Evolutionary conservation across 306 rosid genomes (phyloP), one percentile per base, ranked within the genome.

Genomic region (Sphenostylis stenocarpa): DNA sequence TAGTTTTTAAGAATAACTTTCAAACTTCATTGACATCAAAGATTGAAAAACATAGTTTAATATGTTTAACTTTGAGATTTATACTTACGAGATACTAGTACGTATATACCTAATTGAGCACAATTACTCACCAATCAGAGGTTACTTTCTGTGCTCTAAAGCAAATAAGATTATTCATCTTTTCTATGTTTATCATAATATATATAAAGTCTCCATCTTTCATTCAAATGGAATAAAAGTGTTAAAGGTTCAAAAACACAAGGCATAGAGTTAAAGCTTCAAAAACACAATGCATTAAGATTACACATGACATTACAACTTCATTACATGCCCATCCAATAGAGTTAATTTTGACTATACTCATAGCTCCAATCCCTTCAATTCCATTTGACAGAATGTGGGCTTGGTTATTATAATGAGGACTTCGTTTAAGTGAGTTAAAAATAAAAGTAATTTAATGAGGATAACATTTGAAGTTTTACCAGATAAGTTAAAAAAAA

Each of bases 21-120:
- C 21, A 26, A 74, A 62, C 61, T 64, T 52, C 61, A 58, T 51
- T 62, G n/a, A 15, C 70, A 53, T 29, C 1, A 82, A 64, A 56
- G 61, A 12, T n/a, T 44, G 12, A 49, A 75, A 44, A 64, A 14
- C 49, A n/a, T n/a, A n/a, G n/a, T n/a, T n/a, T n/a, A n/a, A n/a
- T n/a, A n/a, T n/a, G n/a, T n/a, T n/a, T n/a, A n/a, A n/a, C n/a
- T n/a, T n/a, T n/a, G n/a, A n/a, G n/a, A n/a, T n/a, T n/a, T n/a
- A n/a, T n/a, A n/a, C n/a, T n/a, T n/a, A n/a, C n/a, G n/a, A n/a
- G n/a, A n/a, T n/a, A n/a, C n/a, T n/a, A n/a, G n/a, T n/a, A n/a
- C n/a, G n/a, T 5, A 19, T 10, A 68, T 16, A 26, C 43, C 49
- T 48, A 69, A 31, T 9, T n/a, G 28, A 29, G 44, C 44, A 69